Evolutionary conservation across 2,329 filamentous ascomycete genomes (phyloP), one percentile per base, ranked within the genome.

Genomic region (Sporothrix brasiliensis): DNA sequence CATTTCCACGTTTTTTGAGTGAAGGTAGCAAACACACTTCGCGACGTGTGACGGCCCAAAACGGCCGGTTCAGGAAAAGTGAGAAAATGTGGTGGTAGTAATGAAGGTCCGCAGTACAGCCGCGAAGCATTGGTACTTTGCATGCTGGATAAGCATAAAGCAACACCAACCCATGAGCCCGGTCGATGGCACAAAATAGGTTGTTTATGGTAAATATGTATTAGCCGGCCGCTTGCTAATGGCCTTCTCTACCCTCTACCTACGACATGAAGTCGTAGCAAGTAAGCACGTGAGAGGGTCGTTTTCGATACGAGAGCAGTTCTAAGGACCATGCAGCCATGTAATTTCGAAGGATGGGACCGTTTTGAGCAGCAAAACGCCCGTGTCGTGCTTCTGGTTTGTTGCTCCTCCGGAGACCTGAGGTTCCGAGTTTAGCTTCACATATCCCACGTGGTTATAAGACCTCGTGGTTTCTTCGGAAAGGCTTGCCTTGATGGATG

Each of bases 21-120:
- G 6, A 47, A 50, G 34, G 60, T 41, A 65, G 60, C 60, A 65
- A 49, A 65, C 60, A 49, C 60, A n/a, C 41, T 50, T 65, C 60
- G 14, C 14, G 60, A 61, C 41, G 30, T 65, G 39, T 50, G 60
- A 65, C 60, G 13, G 41, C 11, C 41, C 39, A 13, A 49, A 50
- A 47, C 60, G 60, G 41, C 41, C 60, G 60, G 41, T 44, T 49
- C 34, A 30, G 19, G 60, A 19, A 21, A 65, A 27, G 41, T 5
- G 41, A 49, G 41, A 14, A 21, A 30, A 30, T 19, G 5, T 49
- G 14, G 21, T 30, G 13, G 53, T 56, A 21, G 13, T 13, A 14
- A 14, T 19, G 24, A 14, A 30, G 24, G 53, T 13, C 27, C 53
- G 14, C 24, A 56, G 27, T 49, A 56, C 24, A 56, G 53, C 53